These are phyloP conservation scores for Metschnikowia aberdeeniae DNA, from an alignment of 805 yeast species.

Conservation along the genomic window DNA sequence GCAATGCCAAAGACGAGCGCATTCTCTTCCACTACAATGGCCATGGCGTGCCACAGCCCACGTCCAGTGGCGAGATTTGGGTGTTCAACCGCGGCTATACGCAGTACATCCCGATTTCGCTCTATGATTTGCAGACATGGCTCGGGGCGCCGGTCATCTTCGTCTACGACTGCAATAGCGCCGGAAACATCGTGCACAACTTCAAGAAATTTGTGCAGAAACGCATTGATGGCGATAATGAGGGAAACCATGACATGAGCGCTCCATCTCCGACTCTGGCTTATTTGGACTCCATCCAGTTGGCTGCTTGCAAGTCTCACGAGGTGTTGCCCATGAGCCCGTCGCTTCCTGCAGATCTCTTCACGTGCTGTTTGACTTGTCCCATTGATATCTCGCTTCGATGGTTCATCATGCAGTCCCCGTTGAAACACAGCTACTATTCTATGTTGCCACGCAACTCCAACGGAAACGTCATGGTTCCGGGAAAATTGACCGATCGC, in stretches of 20 bases:
- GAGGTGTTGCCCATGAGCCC: slow-evolving; percentile 92
- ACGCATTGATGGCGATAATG: slow-evolving; percentile 81
- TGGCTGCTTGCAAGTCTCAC: slow-evolving; percentile 87
- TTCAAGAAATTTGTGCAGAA: slow-evolving; percentile 88
- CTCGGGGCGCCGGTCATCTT: slow-evolving; percentile 95
- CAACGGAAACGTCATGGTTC: slow-evolving; percentile 63
- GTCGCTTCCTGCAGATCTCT: slow-evolving; percentile 90
- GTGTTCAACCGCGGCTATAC: slow-evolving; percentile 96
- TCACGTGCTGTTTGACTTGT: slow-evolving; percentile 91
- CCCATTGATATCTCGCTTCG: slow-evolving; percentile 92
- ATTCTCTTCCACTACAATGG: slow-evolving; percentile 94
- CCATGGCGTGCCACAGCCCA: slow-evolving; percentile 97
- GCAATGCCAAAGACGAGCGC: slow-evolving; percentile 91
- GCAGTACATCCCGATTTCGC: slow-evolving; percentile 92
- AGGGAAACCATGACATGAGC: slow-evolving; percentile 46
- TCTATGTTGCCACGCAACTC: slow-evolving; percentile 43
- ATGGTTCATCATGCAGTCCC: slow-evolving; percentile 87
- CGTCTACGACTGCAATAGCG: slow-evolving; percentile 91
- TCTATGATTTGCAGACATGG: slow-evolving; percentile 96
- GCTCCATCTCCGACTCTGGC: slow-evolving; percentile 63
- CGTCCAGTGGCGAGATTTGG: slow-evolving; percentile 96
- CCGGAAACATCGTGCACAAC: slow-evolving; percentile 88
- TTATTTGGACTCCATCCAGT: slow-evolving; percentile 82
- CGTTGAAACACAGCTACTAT: slow-evolving; percentile 51
- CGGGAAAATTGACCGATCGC: slow-evolving; percentile 88